Evolutionary conservation across 2,329 filamentous ascomycete species (phyloP), one percentile per base, ranked within the genome.

Genomic region (Ceratocystis huliohia): DNA sequence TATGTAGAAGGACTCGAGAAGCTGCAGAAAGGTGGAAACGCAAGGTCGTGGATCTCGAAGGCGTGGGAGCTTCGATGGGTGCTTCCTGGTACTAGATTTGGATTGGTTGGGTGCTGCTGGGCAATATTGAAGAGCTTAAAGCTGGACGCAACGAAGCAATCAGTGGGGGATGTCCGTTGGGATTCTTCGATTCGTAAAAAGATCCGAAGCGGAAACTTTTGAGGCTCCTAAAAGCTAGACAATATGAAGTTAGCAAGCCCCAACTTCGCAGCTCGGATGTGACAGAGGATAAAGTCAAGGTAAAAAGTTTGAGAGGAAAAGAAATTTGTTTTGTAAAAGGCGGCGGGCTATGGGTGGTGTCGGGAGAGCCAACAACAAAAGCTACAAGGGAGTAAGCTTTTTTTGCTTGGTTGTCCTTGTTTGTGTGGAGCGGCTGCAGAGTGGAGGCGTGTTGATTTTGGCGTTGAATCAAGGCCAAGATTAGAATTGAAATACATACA

Each of bases 131-230:
- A 45, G 66, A 61, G 61, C 64, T 66, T 45, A 64, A 41, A 66
- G 45, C 57, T 33, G 41, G 53, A 57, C 50, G 56, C 37, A 61
- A 66, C 67, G 67, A 64, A 68, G 45, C 46, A 68, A 66, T 62
- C 62, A 44, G 53, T 66, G 67, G 67, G 67, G 41, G 53, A 64
- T 64, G 64, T 68, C 67, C 67, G 67, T 64, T 66, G 64, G 28
- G 53, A 66, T 63, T 68, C 50, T 59, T 46, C 63, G 57, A 48
- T n/a, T 59, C 37, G 44, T 37, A 63, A 28, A 44, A 48, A 59
- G 61, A 59, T 13, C 30, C 30, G 48, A 17, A 25, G 48, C 20
- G 15, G n/a, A 22, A 28, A 48, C 20, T 22, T n/a, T 62, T 44
- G 37, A 53, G 48, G 63, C 59, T 48, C 48, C 48, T 50, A 61